Conservation (phyloP, 2,329 filamentous ascomycete genomes). For the Talaromyces funiculosus region DNA sequence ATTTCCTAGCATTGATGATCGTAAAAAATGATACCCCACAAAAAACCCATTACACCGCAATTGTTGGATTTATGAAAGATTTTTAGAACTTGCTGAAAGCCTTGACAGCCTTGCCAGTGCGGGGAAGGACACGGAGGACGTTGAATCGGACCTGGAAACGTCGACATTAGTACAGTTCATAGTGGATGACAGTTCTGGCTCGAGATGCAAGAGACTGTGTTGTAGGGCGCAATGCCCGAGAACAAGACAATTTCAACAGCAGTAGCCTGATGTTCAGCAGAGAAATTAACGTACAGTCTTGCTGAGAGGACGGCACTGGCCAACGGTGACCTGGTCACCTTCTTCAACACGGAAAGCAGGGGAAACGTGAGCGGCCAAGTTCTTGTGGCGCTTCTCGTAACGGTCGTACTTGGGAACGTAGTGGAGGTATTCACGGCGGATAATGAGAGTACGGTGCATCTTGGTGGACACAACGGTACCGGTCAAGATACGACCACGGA, state of each 20-base stretch:
- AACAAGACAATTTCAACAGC: not conserved
- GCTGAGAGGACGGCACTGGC: conserved; percentile 97
- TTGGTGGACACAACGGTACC: conserved; percentile 99
- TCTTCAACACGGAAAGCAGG: conserved; percentile 99
- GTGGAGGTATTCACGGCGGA: conserved; percentile 99
- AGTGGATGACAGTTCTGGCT: not conserved
- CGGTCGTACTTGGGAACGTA: conserved; percentile 99
- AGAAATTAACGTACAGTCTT: conserved; percentile 90
- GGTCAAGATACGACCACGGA: conserved; percentile 99
- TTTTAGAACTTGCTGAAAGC: conserved; percentile 96
- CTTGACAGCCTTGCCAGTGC: conserved; percentile 97
- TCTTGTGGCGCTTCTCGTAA: conserved; percentile 99
- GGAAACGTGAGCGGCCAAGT: conserved; percentile 97
- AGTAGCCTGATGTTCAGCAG: not conserved
- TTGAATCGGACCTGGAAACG: conserved; percentile 85
- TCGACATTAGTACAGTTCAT: not conserved
- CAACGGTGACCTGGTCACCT: conserved; percentile 98
- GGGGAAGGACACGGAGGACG: conserved; percentile 95
- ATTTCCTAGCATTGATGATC: conserved; percentile 11
- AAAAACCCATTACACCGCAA: conserved; percentile 12
- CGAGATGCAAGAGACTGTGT: not conserved
- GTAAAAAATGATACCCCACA: conserved; percentile 11
- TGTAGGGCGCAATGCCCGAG: not conserved
- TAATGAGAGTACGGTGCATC: conserved; percentile 99
- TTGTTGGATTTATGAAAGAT: conserved; percentile 9